Base-by-base conservation (phyloP, 768 basidiomycete genomes). In the Amanita pallidorosea region DNA sequence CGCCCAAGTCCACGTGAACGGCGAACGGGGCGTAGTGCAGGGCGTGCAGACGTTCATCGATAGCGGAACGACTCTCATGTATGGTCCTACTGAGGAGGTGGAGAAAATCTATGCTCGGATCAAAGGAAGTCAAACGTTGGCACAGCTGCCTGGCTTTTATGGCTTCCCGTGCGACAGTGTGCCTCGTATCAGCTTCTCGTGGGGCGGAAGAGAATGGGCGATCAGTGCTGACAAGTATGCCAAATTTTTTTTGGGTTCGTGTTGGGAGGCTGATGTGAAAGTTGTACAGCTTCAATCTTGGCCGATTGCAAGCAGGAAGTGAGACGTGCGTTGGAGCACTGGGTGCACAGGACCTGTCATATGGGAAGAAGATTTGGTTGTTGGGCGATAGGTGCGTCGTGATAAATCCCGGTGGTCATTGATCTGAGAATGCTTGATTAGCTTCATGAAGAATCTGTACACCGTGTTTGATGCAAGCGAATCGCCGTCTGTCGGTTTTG, bases 11-110 rank as follows among this genome's bases (percentile, higher is more conserved):
- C 9, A n/a, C 7, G 20, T 46, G 7, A 46, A 46, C 13, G 31
- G 45, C 12, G 2, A 33, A 17, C 47, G 56, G 6, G 27, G 7
- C 5, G 61, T 56, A 4, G 54, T 56, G 33, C 53, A 36, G 8
- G 53, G 48, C 20, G 45, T 58, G 45, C 46, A 53, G n/a, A 62
- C 63, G 8, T 60, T 65, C 45, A 61, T 75, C 9, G 74, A 75
- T 55, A 72, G 66, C 51, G 75, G 74, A 34, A 71, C 69, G 35
- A 69, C 68, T 7, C 58, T 72, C 47, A 57, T 71, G 51, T 52
- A 73, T 7, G 74, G 70, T 1, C 62, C 68, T 34, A 15, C 52
- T 0, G 22, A 49, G 0, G 56, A 47, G 3, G 67, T 68, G 23
- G 53, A 55, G 2, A 55, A 58, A 33, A 49, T 70, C 23, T 70